phyloP scores from a whole-genome alignment of 73 alveolate genomes.

The Tetrahymena elliotti region DNA sequence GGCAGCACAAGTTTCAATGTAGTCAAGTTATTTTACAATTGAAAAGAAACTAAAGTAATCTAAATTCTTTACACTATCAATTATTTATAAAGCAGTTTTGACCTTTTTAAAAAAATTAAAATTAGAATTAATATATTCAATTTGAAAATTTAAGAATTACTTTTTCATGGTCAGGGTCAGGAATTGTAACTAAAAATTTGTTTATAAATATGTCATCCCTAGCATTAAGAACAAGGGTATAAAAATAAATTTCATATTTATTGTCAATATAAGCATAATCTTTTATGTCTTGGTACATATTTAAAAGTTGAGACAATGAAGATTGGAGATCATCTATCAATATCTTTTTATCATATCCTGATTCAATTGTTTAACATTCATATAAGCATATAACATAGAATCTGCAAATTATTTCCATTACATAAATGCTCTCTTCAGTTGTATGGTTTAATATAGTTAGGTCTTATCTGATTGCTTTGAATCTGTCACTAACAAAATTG shows the following conservation, averaged over 20 bases:
- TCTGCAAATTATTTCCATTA: not conserved
- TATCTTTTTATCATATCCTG: not conserved
- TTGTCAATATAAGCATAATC: not conserved
- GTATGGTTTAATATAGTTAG: not conserved
- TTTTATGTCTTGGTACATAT: not conserved
- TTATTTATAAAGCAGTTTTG: not conserved
- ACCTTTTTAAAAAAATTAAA: not conserved
- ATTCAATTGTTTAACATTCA: not conserved
- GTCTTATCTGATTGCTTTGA: not conserved
- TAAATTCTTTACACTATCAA: not conserved
- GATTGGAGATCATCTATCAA: not conserved
- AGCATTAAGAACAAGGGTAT: not conserved
- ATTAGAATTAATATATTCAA: not conserved
- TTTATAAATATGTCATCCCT: not conserved
- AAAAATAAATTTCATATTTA: not conserved
- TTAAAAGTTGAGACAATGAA: not conserved
- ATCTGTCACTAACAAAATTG: not conserved
- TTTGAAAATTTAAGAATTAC: not conserved
- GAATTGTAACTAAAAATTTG: not conserved
- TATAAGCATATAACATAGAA: not conserved
- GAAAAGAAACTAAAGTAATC: not conserved
- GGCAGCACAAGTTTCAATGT: not conserved
- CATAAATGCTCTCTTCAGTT: not conserved
- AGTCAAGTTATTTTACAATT: not conserved
- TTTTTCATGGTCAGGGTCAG: not conserved